Evolutionary conservation across 257 asterid genomes (phyloP), one percentile per base, ranked within the genome.

Genomic region (Forsythia viridissima): DNA sequence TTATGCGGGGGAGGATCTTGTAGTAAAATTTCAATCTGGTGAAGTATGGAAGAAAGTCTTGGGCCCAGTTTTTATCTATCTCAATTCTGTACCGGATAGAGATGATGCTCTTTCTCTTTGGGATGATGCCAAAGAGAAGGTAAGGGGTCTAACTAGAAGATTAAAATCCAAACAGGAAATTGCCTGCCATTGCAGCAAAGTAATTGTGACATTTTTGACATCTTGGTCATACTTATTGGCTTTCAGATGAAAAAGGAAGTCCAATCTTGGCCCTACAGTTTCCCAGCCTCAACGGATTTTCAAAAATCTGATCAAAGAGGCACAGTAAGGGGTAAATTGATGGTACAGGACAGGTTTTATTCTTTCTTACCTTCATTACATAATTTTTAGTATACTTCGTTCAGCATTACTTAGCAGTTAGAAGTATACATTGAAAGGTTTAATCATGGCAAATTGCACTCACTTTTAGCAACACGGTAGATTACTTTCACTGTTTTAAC

Each of bases 41-140:
- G 97, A 91, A 77, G 34, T 73, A 68, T 91, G 97, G 97, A 91
- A 90, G 87, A 91, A 91, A 86, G 97, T 90, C 70, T 86, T 88
- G 61, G 97, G 97, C 9, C 97, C 94, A 13, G 90, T 91, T 83
- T 91, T 90, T 77, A 72, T 90, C 41, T 86, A 88, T 67, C 88
- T 91, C 24, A 91, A 91, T 80, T 88, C 90, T 52, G 82, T 75
- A 38, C n/a, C 77, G 70, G 81, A 81, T 59, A 82, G 66, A 68
- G 74, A 85, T 40, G 86, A 86, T 81, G 84, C 92, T 67, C 80
- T 84, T 66, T 76, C 80, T 30, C 93, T 91, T 20, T 90, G 97
- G 94, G 71, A 80, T 70, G 88, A 91, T 79, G 97, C 97, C 59
- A 90, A 91, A 80, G 82, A 83, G 61, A 91, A 84, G 94, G 97